Evolutionary conservation across 495 filamentous ascomycete species (phyloP), one percentile per base, ranked within the genome.

Genomic region (Daldinia decipiens): DNA sequence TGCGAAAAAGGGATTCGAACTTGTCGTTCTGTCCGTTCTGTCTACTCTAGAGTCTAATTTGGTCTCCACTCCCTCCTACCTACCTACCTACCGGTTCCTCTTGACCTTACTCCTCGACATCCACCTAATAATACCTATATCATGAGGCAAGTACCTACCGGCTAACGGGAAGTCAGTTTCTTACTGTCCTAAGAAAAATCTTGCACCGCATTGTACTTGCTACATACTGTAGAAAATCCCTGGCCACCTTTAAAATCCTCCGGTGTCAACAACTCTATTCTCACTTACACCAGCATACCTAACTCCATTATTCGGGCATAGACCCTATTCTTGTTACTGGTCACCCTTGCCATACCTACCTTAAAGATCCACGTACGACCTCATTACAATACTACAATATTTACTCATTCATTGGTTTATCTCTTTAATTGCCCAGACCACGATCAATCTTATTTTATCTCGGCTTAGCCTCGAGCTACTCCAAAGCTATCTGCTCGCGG

Each of bases 61-160:
- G 62, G 71, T 68, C 67, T 74, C 71, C 71, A 74, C 71, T 74
- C 67, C 64, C 59, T 70, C 71, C 59, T 73, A 55, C 64, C n/a
- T n/a, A n/a, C n/a, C n/a, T n/a, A n/a, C n/a, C n/a, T 63, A 63
- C 24, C 17, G 50, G 50, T 13, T 52, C 43, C 21, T 47, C 45
- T 58, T 58, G 31, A 53, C 67, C 67, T 69, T 73, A 61, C 59
- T 71, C 31, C 70, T 69, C 52, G 62, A 69, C 55, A 45, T 69
- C 67, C 65, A 73, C 65, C 65, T 67, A 67, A 74, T 67, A 70
- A 67, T 70, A 70, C 67, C 67, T 74, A 74, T 67, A 74, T 74
- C 71, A 71, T 71, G 71, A 70, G 38, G 59, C 58, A 70, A 43
- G 67, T 73, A 67, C 67, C 62, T 73, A 52, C 65, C 45, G 24